Conservation (phyloP, 345 rosid genomes). For the Gossypium herbaceum region DNA sequence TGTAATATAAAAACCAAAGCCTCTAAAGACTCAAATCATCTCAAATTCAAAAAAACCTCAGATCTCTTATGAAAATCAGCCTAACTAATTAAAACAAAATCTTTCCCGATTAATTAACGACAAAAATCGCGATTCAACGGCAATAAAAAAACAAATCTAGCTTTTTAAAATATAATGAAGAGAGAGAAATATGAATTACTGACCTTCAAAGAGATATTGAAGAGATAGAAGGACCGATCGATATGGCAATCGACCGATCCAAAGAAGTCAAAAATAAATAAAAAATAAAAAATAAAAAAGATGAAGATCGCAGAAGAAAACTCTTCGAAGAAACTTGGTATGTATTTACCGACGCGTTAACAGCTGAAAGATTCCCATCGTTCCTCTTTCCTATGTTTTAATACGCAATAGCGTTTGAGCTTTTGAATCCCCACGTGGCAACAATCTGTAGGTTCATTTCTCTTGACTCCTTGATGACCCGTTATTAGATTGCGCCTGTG, state of each 20-base stretch:
- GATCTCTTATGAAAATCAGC: not conserved
- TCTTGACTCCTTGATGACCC: not conserved
- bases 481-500: not conserved
- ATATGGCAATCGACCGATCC: conserved; percentile 11
- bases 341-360: not conserved
- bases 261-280: not conserved
- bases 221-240: conserved; percentile 18
- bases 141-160: not conserved
- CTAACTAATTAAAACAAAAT: not conserved
- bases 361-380: not conserved
- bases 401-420: not conserved
- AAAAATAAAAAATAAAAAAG: not conserved
- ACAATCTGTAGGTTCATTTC: not conserved
- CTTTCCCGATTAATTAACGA: not conserved
- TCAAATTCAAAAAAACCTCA: not conserved
- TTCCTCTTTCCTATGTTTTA: not conserved
- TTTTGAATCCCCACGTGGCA: conserved; percentile 11
- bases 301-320: not conserved
- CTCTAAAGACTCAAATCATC: not conserved
- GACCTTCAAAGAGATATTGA: conserved; percentile 18
- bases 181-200: not conserved
- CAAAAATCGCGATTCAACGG: not conserved
- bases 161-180: not conserved
- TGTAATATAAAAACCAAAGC: not conserved
- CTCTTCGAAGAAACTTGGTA: not conserved